Evolutionary conservation across 345 rosid genomes (phyloP).

Genomic region (Litchi chinensis): DNA sequence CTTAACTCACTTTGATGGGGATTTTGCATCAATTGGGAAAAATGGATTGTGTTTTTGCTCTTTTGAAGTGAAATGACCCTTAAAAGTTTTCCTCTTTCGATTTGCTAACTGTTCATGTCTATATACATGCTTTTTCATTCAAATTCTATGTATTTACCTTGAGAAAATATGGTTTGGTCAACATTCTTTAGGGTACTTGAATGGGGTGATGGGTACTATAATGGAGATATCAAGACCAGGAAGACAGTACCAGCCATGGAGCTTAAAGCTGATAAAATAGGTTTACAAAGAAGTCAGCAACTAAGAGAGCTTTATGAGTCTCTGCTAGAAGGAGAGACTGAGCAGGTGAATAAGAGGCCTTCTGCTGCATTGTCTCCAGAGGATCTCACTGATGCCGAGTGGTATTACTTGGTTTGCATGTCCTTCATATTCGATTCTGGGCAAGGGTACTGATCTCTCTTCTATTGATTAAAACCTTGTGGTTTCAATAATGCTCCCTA

Average conservation of each 20-base stretch:
- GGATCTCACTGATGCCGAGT: slow-evolving; percentile 90
- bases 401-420: slow-evolving; percentile 99
- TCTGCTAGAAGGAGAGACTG: slow-evolving; percentile 62
- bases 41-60: slow-evolving; percentile 1
- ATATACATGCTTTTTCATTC: neutral
- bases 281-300: slow-evolving; percentile 81
- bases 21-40: neutral
- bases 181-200: slow-evolving; percentile 56
- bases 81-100: neutral
- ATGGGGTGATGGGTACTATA: slow-evolving; percentile 90
- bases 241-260: slow-evolving; percentile 65
- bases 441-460: slow-evolving; percentile 58
- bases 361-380: slow-evolving; percentile 78
- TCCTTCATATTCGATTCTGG: slow-evolving; percentile 82
- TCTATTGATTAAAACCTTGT: neutral
- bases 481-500: neutral
- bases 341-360: slow-evolving; percentile 47
- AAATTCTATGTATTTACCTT: neutral
- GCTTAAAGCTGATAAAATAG: slow-evolving; percentile 58
- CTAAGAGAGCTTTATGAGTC: slow-evolving; percentile 66
- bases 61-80: neutral
- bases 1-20: neutral
- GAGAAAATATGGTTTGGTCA: neutral
- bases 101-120: slow-evolving; percentile 1
- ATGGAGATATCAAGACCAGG: slow-evolving; percentile 94